Evolutionary conservation across 1,284 basidiomycete species (phyloP), one percentile per base, ranked within the genome.

Genomic region (Schizophyllum amplum): DNA sequence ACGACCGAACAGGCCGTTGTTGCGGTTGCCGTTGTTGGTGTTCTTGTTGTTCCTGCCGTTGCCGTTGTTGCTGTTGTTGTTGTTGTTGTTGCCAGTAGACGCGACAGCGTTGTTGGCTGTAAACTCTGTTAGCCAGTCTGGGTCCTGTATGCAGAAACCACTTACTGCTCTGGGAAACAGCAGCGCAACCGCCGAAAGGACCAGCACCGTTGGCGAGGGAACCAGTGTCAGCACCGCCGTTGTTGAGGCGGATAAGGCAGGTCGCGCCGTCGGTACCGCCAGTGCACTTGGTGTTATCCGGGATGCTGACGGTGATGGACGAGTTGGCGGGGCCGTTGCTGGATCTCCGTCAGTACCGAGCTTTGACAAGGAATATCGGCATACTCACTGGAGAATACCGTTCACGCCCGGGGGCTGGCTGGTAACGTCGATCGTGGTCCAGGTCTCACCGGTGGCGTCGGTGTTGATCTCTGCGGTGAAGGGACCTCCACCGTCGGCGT

Each of bases 401-500:
- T 60, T 59, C 17, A 57, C 58, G 13, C 62, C 62, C 7, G 62
- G 62, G n/a, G 60, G 59, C 33, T 64, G 63, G 13, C 60, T 51
- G 24, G 59, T 59, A 23, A 64, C 62, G 7, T 48, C 53, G 4
- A 59, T 57, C n/a, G 57, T 51, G 4, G 55, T 53, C 63, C 63
- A 64, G 13, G 52, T 60, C 52, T 55, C 47, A 33, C 62, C 63
- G 27, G 62, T 64, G 13, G 59, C 63, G 22, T 64, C 62, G n/a
- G 62, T 57, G 59, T 64, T 64, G 25, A 64, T 60, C 60, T 60
- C 56, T 5, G 61, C 63, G 7, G 58, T 56, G 57, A 59, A 64
- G 15, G 63, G 63, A 1, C 63, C 63, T 57, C 63, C 63, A 23
- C 63, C 63, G 27, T 64, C 63, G 20, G 63, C 63, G 53, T 64